These are phyloP conservation scores for Trametes punicea DNA, from an alignment of 768 basidiomycete genomes.

Conservation along the genomic window DNA sequence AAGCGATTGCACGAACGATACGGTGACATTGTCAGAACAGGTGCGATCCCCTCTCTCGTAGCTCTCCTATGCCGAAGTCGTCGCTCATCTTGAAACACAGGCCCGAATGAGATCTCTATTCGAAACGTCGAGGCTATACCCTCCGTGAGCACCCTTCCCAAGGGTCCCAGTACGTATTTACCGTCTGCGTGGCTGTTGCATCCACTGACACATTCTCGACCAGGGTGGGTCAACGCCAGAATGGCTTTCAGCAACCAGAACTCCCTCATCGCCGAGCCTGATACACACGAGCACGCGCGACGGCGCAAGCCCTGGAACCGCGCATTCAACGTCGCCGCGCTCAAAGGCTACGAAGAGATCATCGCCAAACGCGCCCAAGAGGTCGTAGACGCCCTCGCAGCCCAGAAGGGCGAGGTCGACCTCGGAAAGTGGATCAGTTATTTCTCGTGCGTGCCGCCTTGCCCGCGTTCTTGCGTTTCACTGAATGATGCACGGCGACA, in stretches of 20 bases:
- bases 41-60: slow-evolving; percentile 4
- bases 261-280: slow-evolving; percentile 22
- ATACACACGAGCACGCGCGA: slow-evolving; percentile 38
- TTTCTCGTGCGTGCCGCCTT: slow-evolving; percentile 35
- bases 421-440: slow-evolving; percentile 37
- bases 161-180: slow-evolving; percentile 35
- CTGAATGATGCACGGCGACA: slow-evolving; percentile 7
- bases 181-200: slow-evolving; percentile 36
- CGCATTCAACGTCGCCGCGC: slow-evolving; percentile 42
- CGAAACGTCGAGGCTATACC: slow-evolving; percentile 33
- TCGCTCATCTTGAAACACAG: slow-evolving; percentile 23
- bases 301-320: slow-evolving; percentile 47
- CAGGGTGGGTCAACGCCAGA: slow-evolving; percentile 25
- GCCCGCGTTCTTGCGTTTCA: not conserved
- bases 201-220: not conserved
- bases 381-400: slow-evolving; percentile 38
- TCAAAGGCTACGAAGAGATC: slow-evolving; percentile 45
- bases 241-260: slow-evolving; percentile 29
- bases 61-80: not conserved
- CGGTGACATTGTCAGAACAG: slow-evolving; percentile 29
- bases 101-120: slow-evolving; percentile 48
- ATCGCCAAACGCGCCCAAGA: slow-evolving; percentile 37
- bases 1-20: slow-evolving; percentile 28
- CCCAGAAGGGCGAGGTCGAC: slow-evolving; percentile 27
- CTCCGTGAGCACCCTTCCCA: slow-evolving; percentile 38